Conservation (phyloP, 2,329 filamentous ascomycete genomes). For the Trichoderma lentiforme region DNA sequence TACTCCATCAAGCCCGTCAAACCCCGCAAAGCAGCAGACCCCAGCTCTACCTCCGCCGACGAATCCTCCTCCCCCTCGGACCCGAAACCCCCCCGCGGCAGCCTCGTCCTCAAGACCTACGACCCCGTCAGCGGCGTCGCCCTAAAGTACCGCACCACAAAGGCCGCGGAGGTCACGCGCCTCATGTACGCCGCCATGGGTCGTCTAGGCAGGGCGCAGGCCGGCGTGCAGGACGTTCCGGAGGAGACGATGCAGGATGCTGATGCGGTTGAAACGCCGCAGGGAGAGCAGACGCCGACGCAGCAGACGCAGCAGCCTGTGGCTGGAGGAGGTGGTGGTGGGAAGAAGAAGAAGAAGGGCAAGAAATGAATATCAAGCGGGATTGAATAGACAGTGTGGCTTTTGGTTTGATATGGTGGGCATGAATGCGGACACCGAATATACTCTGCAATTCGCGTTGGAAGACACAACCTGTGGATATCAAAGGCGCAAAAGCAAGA, state of each 20-base stretch:
- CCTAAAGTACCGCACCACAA: constrained; percentile 88
- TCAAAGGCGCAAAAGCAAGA: not conserved
- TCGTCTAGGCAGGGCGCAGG: constrained; percentile 67
- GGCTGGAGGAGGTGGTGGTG: constrained; percentile 29
- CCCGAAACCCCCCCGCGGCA: constrained; percentile 57
- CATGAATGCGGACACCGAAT: not conserved
- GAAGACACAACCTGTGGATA: not conserved
- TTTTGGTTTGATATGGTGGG: not conserved
- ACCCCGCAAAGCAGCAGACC: constrained; percentile 22
- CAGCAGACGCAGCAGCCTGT: constrained; percentile 24
- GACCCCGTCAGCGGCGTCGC: constrained; percentile 77
- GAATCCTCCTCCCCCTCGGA: not conserved
- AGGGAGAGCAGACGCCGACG: constrained; percentile 28
- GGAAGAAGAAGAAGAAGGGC: constrained; percentile 69
- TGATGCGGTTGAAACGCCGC: constrained; percentile 22
- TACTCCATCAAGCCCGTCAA: constrained; percentile 66
- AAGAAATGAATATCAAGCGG: constrained; percentile 51
- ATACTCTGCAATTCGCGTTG: not conserved
- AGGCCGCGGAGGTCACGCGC: constrained; percentile 83
- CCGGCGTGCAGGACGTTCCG: constrained; percentile 47
- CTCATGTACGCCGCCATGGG: constrained; percentile 71
- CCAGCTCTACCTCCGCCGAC: constrained; percentile 20
- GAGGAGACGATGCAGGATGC: constrained; percentile 45
- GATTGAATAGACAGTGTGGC: not conserved
- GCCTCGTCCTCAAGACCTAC: constrained; percentile 83